Evolutionary conservation across 768 basidiomycete species (phyloP).

Genomic region (Clitopilus hobsonii): DNA sequence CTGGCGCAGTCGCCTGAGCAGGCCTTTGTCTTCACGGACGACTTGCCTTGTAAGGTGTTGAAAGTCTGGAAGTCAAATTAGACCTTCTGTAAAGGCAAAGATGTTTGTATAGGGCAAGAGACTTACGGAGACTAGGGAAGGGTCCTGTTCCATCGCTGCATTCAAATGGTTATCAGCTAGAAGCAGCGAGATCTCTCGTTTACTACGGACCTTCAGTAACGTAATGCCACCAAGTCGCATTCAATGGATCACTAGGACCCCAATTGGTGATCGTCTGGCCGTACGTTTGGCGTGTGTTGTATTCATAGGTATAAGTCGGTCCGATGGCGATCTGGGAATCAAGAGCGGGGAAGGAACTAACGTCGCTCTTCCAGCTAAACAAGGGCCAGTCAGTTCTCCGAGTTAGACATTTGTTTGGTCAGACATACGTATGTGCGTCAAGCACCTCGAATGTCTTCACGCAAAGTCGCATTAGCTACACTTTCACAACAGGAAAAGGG

Average conservation of each 20-base stretch:
- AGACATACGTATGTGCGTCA: slow-evolving; percentile 69
- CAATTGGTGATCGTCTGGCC: slow-evolving; percentile 54
- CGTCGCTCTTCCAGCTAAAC: slow-evolving; percentile 60
- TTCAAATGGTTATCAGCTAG: neutral
- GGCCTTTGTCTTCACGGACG: slow-evolving; percentile 44
- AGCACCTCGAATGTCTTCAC: slow-evolving; percentile 69
- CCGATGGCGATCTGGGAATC: slow-evolving; percentile 53
- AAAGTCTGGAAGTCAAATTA: slow-evolving; percentile 39
- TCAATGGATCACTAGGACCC: slow-evolving; percentile 62
- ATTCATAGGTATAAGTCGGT: slow-evolving; percentile 63
- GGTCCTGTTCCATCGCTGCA: slow-evolving; percentile 58
- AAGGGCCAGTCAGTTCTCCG: neutral
- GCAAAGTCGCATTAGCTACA: neutral
- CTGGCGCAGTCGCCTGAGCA: slow-evolving; percentile 59
- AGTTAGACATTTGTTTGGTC: neutral
- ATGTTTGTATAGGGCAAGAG: no score
- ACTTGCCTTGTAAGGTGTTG: slow-evolving; percentile 69
- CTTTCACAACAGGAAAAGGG: neutral
- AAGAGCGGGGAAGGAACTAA: slow-evolving; percentile 51
- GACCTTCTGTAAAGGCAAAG: neutral
- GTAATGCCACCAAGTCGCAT: slow-evolving; percentile 80
- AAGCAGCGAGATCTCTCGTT: neutral
- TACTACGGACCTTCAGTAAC: slow-evolving; percentile 58
- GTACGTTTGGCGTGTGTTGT: slow-evolving; percentile 66
- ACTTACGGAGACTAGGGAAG: slow-evolving; percentile 54